phyloP scores from a whole-genome alignment of 805 yeast genomes.

The Pichia occidentalis region DNA sequence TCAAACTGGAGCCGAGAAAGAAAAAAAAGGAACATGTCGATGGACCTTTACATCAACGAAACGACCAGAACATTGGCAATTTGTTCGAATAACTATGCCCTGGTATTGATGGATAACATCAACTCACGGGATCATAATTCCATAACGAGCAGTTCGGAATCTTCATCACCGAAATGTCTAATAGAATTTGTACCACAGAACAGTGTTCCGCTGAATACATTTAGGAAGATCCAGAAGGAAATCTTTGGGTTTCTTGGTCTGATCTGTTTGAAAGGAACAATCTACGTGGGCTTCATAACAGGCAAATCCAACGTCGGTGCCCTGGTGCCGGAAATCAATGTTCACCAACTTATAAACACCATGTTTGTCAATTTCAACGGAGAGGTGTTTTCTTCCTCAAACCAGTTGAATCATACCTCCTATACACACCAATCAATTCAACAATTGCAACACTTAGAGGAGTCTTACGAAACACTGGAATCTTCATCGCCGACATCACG shows the following conservation, averaged over 20 bases:
- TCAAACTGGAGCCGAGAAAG: too few relatives aligned
- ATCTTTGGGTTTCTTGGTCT: slow-evolving; percentile 57
- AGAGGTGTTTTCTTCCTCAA: slow-evolving; percentile 26
- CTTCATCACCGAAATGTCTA: slow-evolving; percentile 30
- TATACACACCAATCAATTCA: slow-evolving; percentile 1
- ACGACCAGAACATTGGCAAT: slow-evolving; percentile 8
- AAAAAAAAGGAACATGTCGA: neutral
- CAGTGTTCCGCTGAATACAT: slow-evolving; percentile 22
- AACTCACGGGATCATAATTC: neutral
- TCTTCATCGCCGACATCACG: slow-evolving; percentile 18
- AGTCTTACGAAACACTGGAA: slow-evolving; percentile 7
- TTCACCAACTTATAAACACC: slow-evolving; percentile 51
- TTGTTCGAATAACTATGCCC: slow-evolving; percentile 7
- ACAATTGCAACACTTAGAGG: slow-evolving; percentile 7
- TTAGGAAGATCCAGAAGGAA: slow-evolving; percentile 7
- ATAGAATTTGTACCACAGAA: slow-evolving; percentile 48
- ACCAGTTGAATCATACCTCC: neutral
- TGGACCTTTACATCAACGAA: slow-evolving; percentile 12
- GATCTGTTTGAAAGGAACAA: slow-evolving; percentile 44
- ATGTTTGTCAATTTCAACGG: slow-evolving; percentile 60
- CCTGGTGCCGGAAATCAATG: slow-evolving; percentile 43
- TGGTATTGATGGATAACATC: slow-evolving; percentile 8
- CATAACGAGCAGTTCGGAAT: slow-evolving; percentile 1
- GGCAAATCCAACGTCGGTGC: slow-evolving; percentile 49
- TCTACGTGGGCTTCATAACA: slow-evolving; percentile 55